Base-by-base conservation (phyloP, 176 grass and related monocot genomes). In the Avena sativa region DNA sequence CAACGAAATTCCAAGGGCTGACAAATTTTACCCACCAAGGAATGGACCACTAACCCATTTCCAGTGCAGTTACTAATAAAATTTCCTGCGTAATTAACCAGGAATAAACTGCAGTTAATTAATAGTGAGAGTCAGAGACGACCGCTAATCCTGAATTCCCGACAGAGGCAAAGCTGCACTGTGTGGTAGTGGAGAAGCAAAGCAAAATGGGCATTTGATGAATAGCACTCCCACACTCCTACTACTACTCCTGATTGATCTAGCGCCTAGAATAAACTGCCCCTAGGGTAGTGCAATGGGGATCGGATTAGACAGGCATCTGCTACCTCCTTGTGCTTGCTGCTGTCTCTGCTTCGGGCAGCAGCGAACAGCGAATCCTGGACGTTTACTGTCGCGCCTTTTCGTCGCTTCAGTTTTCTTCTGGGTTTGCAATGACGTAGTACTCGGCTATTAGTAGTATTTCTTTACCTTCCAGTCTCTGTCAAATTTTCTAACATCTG, bases 361-460 rank as follows among this genome's bases (percentile, higher is more conserved):
- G 32, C 78, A 81, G 59, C 57, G 0, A 87, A 34, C 56, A 70
- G 75, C 75, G 62, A 79, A 86, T 80, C 84, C 84, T 7, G 40
- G 40, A 43, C 0, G 40, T 43, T 43, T 1, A 43, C 40, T 43
- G 40, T 43, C 40, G 40, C 40, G 40, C 40, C 40, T 43, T 43
- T 43, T 43, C 40, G 40, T 8, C 40, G 6, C 6, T 43, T 43
- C 40, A 43, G 6, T 43, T 43, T 40, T 7, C 40, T 1, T 43
- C 40, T 7, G 40, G 40, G 5, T 43, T 43, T 43, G 40, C 40
- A 43, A 43, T 7, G 40, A 43, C 5, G 40, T 40, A 40, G 38
- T 4, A 40, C 38, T 40, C 38, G 5, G 5, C 38, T 38, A 38
- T 5, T 38, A 4, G 36, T 28, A 5, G 5, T 40, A 40, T 40